Base-by-base conservation (phyloP, 1,139 yeast species). In the Geotrichum reessii region DNA sequence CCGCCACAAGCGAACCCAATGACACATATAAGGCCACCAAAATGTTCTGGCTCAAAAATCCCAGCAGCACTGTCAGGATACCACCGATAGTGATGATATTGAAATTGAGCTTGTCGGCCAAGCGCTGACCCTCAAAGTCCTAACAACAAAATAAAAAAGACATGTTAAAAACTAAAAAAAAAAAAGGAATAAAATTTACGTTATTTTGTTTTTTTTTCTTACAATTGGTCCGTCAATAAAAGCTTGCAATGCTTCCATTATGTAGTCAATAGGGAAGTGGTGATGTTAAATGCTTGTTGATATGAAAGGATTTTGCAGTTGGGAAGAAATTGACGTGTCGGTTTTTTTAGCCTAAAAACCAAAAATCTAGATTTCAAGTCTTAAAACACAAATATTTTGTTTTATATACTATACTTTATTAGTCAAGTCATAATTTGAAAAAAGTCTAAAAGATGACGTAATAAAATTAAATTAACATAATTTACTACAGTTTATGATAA, bases 91-190 rank as follows among this genome's bases (percentile, higher is more conserved):
- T 53, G 19, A 50, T 57, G 33, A 57, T 55, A 27, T 49, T 12
- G 37, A 55, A 50, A 49, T 57, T 55, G 22, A 58, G 47, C 33
- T 42, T 49, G 40, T 60, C 62, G 14, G 58, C 62, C 24, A 50
- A 33, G 17, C 54, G 50, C 44, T 60, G 62, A 50, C 62, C 62
- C 48, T 60, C 49, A 47, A 60, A 60, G 51, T 60, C 62, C 62
- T 60, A 37, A 25, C 28, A 14, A 14, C 14, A 19, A 11, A 28
- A 21, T 3, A 27, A 22, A 25, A 12, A 27, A 2, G 12, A 22
- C 17, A 50, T 6, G 11, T 14, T 21, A n/a, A 37, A 50, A 44
- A 14, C 33, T 4, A 1, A 22, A 42, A 24, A 31, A 33, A 33
- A 33, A 17, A 37, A 17, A n/a, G n/a, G 19, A 1, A 6, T n/a